phyloP scores from a whole-genome alignment of 106 monocot genomes.

The Allium cepa region DNA sequence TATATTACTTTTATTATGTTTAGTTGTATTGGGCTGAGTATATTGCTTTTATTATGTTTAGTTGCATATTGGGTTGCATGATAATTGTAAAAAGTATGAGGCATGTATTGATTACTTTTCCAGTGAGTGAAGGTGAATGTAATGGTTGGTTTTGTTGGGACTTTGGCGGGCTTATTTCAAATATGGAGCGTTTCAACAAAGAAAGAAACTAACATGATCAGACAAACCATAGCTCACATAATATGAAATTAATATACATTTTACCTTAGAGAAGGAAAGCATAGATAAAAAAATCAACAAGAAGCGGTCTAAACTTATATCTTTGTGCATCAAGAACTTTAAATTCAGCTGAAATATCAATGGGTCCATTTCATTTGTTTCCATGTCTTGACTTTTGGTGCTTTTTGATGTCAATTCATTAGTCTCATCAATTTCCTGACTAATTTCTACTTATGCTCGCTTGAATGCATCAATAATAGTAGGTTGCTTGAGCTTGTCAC shows the following conservation, averaged over 20 bases:
- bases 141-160: too few relatives aligned
- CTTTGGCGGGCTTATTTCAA: neutral
- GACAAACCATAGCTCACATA: neutral
- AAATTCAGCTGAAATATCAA: slow-evolving; percentile 43
- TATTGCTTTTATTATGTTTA: too few relatives aligned
- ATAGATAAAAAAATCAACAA: slow-evolving; percentile 43
- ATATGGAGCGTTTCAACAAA: neutral
- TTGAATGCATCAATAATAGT: slow-evolving; percentile 63
- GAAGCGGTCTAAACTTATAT: slow-evolving; percentile 73
- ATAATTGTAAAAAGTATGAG: too few relatives aligned
- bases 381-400: slow-evolving; percentile 16
- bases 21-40: too few relatives aligned
- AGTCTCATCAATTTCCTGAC: slow-evolving; percentile 34
- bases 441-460: slow-evolving; percentile 36
- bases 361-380: slow-evolving; percentile 19
- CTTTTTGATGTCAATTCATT: slow-evolving; percentile 17
- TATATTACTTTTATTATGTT: too few relatives aligned
- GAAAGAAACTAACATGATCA: slow-evolving; percentile 4
- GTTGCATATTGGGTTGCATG: too few relatives aligned
- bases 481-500: slow-evolving; percentile 55
- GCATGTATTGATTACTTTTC: too few relatives aligned
- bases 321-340: slow-evolving; percentile 50
- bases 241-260: slow-evolving; percentile 1
- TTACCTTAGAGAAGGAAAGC: slow-evolving; percentile 69
- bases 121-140: too few relatives aligned